Evolutionary conservation across 192 early-diverging fungal species (phyloP), one percentile per base, ranked within the genome.

Genomic region (Coemansia brasiliensis): DNA sequence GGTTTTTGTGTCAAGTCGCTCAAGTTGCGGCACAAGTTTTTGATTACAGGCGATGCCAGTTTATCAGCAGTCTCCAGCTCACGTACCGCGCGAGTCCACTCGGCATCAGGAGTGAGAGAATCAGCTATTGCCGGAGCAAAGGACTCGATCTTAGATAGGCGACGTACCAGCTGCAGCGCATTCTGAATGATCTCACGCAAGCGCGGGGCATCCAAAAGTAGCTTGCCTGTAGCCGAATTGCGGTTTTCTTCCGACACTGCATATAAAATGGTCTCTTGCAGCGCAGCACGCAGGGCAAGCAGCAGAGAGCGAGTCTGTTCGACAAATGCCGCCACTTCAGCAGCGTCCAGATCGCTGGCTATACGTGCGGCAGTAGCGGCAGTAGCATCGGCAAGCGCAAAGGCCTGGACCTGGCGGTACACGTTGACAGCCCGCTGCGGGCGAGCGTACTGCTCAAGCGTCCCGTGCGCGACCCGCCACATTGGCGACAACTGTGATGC

Each of bases 331-430:
- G 44, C 44, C 15, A 11, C 6, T 4, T 46, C 5, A 4, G 2
- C 16, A 4, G 49, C 7, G 29, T 37, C 32, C 39, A 55, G 43
- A 49, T 55, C 51, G 12, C 42, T 52, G 12, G 54, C 38, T 7
- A 50, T 22, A 37, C 65, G 54, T 37, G 42, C 38, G 27, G 53
- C 50, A 0, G 39, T 49, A 7, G 48, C 48, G 9, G 40, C 25
- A 9, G 65, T 39, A 5, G 45, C 25, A 2, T 63, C 65, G 1
- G 60, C 70, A 48, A 80, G 67, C 49, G 58, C 71, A 54, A 70
- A 87, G 3, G 84, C 85, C 72, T 85, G 83, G 29, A 80, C 76
- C 61, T 85, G 87, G 45, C 87, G 83, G 67, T 83, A 90, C 16
- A 72, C 74, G 54, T 90, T 90, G 41, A 82, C 81, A 18, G 78